Evolutionary conservation across 352 stramenopile species (phyloP), one percentile per base, ranked within the genome.

Genomic region (Globisporangium radiosum): DNA sequence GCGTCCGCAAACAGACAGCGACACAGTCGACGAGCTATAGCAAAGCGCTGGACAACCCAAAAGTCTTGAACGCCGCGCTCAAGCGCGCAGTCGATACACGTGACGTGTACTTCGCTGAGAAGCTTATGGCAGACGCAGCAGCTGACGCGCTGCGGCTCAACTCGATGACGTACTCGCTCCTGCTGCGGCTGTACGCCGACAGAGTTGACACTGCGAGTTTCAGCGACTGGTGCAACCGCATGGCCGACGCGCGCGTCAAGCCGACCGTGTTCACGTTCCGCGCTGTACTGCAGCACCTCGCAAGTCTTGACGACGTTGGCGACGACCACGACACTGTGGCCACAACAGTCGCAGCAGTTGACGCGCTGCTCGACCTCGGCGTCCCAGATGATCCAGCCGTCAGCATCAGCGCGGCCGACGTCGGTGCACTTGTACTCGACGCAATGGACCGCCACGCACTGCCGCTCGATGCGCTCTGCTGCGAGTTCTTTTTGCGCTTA

Each of bases 81-180:
- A 81, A 75, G 60, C 77, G 79, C 19, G 72, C 66, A 2, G 78
- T 89, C 33, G 72, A 84, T 25, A 70, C 82, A 50, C 74, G 72
- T 36, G 65, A 91, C 47, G 65, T 49, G 19, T 56, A 56, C 14
- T 61, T 89, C 53, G 81, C 79, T 9, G 79, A 91, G 57, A 63
- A 70, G 57, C 70, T 91, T 52, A 66, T 89, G 6, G 49, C 50
- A 0, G 68, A 85, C 1, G 78, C 75, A 2, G 52, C 70, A 39
- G 56, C 69, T 1, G 52, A 72, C 52, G 53, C 60, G 0, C 70
- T 88, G 42, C 3, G 68, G 47, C 68, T 81, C 13, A 89, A 87
- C 52, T 80, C 75, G 10, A 89, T 89, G 81, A 88, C 78, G 10
- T 89, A 86, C 55, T 84, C 78, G 51, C 52, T 91, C 36, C 84